phyloP scores from a whole-genome alignment of 1,284 basidiomycete genomes.

The Rhodotorula sp. region DNA sequence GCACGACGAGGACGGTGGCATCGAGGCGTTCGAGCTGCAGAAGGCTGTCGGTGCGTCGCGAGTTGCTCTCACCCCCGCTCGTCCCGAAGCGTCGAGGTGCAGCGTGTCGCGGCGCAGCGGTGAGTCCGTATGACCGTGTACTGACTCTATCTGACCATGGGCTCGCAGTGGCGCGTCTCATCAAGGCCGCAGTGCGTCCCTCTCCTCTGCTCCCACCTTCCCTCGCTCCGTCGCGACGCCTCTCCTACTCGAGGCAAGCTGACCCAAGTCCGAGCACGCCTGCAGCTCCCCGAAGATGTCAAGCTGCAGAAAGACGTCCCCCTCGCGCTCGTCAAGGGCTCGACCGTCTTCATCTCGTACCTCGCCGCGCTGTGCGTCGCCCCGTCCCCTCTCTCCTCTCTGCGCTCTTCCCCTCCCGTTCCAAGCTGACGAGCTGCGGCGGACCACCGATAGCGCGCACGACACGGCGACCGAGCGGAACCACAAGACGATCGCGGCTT shows the following conservation, averaged over 20 bases:
- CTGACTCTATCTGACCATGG: not conserved
- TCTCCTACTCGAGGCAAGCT: not conserved
- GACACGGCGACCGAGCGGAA: conserved; percentile 36
- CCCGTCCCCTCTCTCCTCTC: not conserved
- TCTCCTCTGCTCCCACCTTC: no score
- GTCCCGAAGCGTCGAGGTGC: not conserved
- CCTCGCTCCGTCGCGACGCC: not conserved
- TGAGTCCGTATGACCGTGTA: no score
- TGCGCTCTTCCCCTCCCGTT: not conserved
- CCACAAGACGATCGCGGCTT: conserved; percentile 43
- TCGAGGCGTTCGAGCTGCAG: conserved; percentile 36
- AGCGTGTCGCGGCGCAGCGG: not conserved
- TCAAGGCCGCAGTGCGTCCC: conserved; percentile 19
- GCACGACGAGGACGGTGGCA: conserved; percentile 15
- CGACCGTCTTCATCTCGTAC: conserved; percentile 46
- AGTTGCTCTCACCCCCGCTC: not conserved
- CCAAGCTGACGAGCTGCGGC: not conserved
- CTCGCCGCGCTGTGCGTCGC: conserved; percentile 43
- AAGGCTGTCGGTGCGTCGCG: conserved; percentile 33
- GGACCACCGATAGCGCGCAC: conserved; percentile 22
- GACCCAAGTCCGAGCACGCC: no score
- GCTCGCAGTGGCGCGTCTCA: conserved; percentile 27
- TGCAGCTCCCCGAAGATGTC: conserved; percentile 30
- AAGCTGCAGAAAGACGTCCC: conserved; percentile 44
- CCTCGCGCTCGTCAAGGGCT: conserved; percentile 37